A percentile compares a stretch with the other conserved stretches of the same genome.
phyloP scores from a whole-genome alignment of 2,329 filamentous ascomycete species.

The Phialophora macrospora region DNA sequence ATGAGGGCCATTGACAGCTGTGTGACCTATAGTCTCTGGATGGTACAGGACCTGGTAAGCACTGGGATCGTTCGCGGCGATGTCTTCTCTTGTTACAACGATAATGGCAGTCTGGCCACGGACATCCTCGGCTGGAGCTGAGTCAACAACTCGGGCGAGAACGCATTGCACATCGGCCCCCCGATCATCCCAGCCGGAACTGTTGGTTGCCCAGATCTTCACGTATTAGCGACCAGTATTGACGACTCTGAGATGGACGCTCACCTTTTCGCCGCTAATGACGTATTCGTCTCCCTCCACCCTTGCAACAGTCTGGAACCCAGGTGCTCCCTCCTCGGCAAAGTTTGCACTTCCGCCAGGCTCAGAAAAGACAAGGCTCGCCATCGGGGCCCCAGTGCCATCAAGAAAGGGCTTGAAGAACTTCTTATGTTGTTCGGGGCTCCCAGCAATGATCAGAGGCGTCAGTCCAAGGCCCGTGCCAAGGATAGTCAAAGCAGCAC shows the following conservation, averaged over 20 bases:
- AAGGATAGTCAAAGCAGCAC: slow-evolving; percentile 57
- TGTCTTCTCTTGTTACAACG: slow-evolving; percentile 55
- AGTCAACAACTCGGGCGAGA: slow-evolving; percentile 52
- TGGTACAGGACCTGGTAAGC: slow-evolving; percentile 57
- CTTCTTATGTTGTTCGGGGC: slow-evolving; percentile 47
- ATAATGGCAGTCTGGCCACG: slow-evolving; percentile 54
- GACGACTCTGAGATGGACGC: not conserved
- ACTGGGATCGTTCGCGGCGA: slow-evolving; percentile 51
- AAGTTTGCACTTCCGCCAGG: slow-evolving; percentile 60
- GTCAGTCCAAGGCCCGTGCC: slow-evolving; percentile 59
- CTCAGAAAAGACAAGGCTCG: slow-evolving; percentile 59
- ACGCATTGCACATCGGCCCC: slow-evolving; percentile 60
- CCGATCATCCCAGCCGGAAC: slow-evolving; percentile 58
- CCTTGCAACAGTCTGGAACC: slow-evolving; percentile 57
- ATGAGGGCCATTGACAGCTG: slow-evolving; percentile 57
- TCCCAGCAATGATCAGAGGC: slow-evolving; percentile 56
- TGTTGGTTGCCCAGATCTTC: slow-evolving; percentile 61
- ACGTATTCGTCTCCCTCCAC: slow-evolving; percentile 58
- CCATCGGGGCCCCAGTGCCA: slow-evolving; percentile 54
- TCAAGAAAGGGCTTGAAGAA: slow-evolving; percentile 57
- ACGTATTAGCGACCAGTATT: not conserved
- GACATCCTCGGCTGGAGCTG: slow-evolving; percentile 39
- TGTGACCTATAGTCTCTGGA: slow-evolving; percentile 54
- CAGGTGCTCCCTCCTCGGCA: slow-evolving; percentile 55
- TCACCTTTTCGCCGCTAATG: slow-evolving; percentile 60